A percentile compares a stretch with the other conserved stretches of the same genome.
These are phyloP conservation scores for Hypomontagnella monticulosa DNA, from an alignment of 495 filamentous ascomycete genomes.

Conservation along the genomic window DNA sequence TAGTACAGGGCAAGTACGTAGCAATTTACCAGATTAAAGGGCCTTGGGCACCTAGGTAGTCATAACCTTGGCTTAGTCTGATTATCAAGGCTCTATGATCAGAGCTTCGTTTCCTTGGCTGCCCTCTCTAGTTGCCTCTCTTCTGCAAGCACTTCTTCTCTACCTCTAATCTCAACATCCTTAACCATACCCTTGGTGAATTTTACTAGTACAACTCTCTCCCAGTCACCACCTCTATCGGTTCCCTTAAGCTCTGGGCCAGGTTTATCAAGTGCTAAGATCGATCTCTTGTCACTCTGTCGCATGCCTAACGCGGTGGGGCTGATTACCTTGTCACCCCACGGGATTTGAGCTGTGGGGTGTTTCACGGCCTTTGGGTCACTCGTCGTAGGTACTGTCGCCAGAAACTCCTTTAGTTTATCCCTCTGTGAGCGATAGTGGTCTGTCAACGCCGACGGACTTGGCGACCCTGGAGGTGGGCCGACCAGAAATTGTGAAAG, in stretches of 20 bases:
- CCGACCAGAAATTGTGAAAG: constrained; percentile 69
- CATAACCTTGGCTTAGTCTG: too few relatives aligned
- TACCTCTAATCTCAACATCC: constrained; percentile 63
- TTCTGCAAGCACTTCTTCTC: constrained; percentile 59
- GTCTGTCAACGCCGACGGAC: constrained; percentile 43
- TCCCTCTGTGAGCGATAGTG: constrained; percentile 65
- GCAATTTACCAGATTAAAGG: too few relatives aligned
- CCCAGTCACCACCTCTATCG: constrained; percentile 71
- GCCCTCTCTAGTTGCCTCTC: constrained; percentile 40
- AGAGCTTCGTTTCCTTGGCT: constrained; percentile 35
- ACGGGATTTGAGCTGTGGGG: constrained; percentile 61
- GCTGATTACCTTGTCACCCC: constrained; percentile 82
- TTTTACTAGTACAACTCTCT: constrained; percentile 76
- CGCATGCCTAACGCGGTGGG: constrained; percentile 67
- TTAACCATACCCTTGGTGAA: constrained; percentile 67
- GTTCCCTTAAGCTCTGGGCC: constrained; percentile 73
- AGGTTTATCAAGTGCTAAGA: constrained; percentile 75
- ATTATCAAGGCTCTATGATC: neutral
- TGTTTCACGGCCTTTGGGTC: constrained; percentile 36
- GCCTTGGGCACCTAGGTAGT: too few relatives aligned
- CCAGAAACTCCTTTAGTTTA: constrained; percentile 66
- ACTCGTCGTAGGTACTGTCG: constrained; percentile 46
- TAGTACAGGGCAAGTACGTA: too few relatives aligned
- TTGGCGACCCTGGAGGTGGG: constrained; percentile 43
- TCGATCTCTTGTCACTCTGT: constrained; percentile 64